phyloP scores from a whole-genome alignment of 2,329 filamentous ascomycete species.

The Botrytis elliptica region DNA sequence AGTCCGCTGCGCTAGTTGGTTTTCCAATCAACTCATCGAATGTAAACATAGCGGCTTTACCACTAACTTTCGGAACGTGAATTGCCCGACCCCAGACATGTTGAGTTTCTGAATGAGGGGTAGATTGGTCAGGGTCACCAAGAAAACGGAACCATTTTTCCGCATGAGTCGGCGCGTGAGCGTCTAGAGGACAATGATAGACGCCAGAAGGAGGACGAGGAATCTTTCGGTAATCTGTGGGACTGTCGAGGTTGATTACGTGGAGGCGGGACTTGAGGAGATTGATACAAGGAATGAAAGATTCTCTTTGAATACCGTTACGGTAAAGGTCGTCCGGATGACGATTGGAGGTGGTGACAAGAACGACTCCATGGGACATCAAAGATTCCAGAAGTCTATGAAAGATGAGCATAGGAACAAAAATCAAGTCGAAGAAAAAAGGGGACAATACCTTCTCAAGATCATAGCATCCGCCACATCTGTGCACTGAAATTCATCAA shows the following conservation, averaged over 20 bases:
- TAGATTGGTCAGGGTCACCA: conserved; percentile 66
- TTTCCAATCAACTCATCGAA: conserved; percentile 89
- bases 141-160: conserved; percentile 96
- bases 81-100: conserved; percentile 92
- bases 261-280: conserved; percentile 80
- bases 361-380: conserved; percentile 94
- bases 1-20: conserved; percentile 91
- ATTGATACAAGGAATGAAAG: conserved; percentile 92
- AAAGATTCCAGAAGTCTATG: conserved; percentile 75
- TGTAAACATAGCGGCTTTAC: conserved; percentile 83
- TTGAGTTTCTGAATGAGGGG: conserved; percentile 76
- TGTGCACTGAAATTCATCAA: conserved; percentile 98
- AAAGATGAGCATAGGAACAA: conserved; percentile 10
- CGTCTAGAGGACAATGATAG: conserved; percentile 85
- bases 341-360: conserved; percentile 95
- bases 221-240: conserved; percentile 96
- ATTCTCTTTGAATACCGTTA: conserved; percentile 94
- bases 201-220: conserved; percentile 89
- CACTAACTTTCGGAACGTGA: conserved; percentile 80
- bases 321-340: conserved; percentile 96
- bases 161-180: conserved; percentile 73
- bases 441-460: conserved; percentile 61
- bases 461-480: conserved; percentile 99
- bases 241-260: conserved; percentile 91
- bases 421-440: not conserved